Conservation (phyloP, 2,329 filamentous ascomycete species). For the Fusarium ramigenum region DNA sequence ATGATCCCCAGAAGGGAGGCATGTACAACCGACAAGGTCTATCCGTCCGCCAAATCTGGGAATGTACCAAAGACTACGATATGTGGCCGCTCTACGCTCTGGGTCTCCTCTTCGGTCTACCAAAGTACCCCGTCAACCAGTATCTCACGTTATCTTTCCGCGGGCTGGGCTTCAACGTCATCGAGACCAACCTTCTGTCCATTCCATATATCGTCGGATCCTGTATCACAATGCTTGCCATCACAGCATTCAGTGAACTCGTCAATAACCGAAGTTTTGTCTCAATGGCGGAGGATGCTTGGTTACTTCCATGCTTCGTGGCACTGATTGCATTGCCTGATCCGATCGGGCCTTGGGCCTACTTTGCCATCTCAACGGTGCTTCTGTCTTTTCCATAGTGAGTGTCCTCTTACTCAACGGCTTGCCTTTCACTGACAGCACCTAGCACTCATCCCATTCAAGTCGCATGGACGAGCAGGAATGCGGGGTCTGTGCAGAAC, state of each 20-base stretch:
- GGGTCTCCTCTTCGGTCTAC: conserved; percentile 58
- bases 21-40: conserved; percentile 64
- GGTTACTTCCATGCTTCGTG: conserved; percentile 63
- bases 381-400: not conserved
- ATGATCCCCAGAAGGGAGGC: conserved; percentile 65
- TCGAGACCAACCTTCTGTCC: conserved; percentile 63
- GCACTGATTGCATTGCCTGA: conserved; percentile 54
- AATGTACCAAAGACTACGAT: conserved; percentile 60
- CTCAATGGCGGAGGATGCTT: conserved; percentile 57
- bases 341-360: not conserved
- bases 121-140: conserved; percentile 55
- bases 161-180: conserved; percentile 58
- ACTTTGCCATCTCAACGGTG: not conserved
- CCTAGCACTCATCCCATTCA: not conserved
- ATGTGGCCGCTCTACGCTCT: conserved; percentile 63
- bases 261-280: conserved; percentile 60
- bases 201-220: conserved; percentile 59
- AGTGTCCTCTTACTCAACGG: not conserved
- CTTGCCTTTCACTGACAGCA: not conserved
- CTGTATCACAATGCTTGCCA: conserved; percentile 53
- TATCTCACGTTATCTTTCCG: conserved; percentile 64
- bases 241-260: conserved; percentile 57
- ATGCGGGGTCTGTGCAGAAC: conserved; percentile 50
- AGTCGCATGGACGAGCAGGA: not conserved
- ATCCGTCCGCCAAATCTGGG: conserved; percentile 55